Evolutionary conservation across 2,329 filamentous ascomycete genomes (phyloP).

Genomic region (Teratosphaeria viscida): DNA sequence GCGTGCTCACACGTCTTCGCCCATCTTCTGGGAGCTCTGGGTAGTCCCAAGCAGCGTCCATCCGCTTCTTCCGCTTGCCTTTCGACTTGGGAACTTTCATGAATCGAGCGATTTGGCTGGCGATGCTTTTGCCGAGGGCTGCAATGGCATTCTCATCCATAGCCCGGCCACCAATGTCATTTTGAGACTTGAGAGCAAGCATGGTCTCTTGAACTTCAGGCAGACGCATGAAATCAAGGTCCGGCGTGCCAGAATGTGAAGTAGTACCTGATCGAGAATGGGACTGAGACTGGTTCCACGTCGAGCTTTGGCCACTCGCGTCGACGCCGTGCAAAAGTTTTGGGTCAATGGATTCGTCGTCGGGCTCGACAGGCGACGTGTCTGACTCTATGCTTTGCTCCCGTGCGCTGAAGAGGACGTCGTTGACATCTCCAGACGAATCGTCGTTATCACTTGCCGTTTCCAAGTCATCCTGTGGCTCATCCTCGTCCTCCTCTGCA

Average conservation of each 20-base stretch:
- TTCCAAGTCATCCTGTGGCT: conserved; percentile 16
- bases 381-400: neutral
- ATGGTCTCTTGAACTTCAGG: conserved; percentile 11
- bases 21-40: conserved; percentile 13
- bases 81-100: conserved; percentile 10
- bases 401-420: neutral
- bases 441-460: conserved; percentile 1
- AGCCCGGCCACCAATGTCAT: conserved; percentile 3
- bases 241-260: neutral
- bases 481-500: conserved; percentile 28
- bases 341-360: neutral
- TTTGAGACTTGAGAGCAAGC: conserved; percentile 4
- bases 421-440: neutral
- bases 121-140: conserved; percentile 25
- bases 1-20: neutral
- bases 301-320: neutral
- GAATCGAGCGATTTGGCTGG: conserved; percentile 23
- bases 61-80: conserved; percentile 5
- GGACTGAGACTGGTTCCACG: neutral
- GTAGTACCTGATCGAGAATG: neutral
- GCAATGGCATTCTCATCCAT: conserved; percentile 20
- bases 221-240: conserved; percentile 1
- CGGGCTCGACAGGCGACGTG: neutral
- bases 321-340: neutral
- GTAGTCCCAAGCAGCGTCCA: conserved; percentile 18